Evolutionary conservation across 805 yeast species (phyloP).

Genomic region (Teunomyces pallodes): DNA sequence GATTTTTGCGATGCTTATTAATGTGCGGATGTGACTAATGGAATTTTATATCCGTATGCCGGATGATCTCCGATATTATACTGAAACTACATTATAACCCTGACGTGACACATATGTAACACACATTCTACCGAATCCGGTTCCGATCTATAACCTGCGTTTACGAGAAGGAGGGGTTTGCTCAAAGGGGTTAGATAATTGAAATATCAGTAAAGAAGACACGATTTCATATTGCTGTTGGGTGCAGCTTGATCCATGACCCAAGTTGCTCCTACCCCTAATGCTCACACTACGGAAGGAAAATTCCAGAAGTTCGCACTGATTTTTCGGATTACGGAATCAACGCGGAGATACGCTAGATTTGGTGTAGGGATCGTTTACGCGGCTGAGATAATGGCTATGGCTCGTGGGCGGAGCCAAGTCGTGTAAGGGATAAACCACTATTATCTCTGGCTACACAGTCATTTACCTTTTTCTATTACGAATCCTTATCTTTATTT

Average conservation of each 20-base stretch:
- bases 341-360: not conserved
- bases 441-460: not conserved
- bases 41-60: slow-evolving; percentile 2
- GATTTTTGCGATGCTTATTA: slow-evolving; percentile 7
- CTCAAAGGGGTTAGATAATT: too few relatives aligned
- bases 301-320: slow-evolving; percentile 4
- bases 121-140: not conserved
- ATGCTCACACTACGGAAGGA: slow-evolving; percentile 1
- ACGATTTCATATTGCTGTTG: too few relatives aligned
- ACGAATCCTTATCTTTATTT: not conserved
- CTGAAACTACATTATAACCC: not conserved
- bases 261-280: not conserved
- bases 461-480: not conserved
- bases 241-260: too few relatives aligned
- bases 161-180: not conserved
- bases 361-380: not conserved
- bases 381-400: not conserved
- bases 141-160: not conserved
- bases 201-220: too few relatives aligned
- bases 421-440: not conserved
- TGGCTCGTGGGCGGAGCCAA: not conserved
- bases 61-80: not conserved
- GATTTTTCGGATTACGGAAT: not conserved
- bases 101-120: not conserved
- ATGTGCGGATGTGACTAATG: slow-evolving; percentile 5